Evolutionary conservation across 2,329 filamentous ascomycete genomes (phyloP), one percentile per base, ranked within the genome.

Genomic region (Xylaria sp.): DNA sequence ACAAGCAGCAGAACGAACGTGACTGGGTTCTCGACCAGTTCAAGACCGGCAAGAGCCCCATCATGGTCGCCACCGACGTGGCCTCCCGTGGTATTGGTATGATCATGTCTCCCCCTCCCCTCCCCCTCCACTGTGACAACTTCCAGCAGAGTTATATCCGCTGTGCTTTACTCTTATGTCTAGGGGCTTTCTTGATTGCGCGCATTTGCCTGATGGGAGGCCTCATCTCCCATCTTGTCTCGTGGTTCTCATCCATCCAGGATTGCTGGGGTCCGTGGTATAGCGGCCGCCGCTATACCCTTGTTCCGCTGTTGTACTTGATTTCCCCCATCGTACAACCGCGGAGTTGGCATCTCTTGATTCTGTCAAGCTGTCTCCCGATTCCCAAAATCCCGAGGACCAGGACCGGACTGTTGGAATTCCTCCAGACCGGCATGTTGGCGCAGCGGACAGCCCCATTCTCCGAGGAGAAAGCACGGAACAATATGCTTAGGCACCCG

Each of bases 31-130:
- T 99, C 73, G 95, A 97, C 76, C 93, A 97, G 77, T 99, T 99
- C 87, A 99, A 97, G 87, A 91, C 90, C 63, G 92, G 92, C 79
- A 97, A 97, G 84, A 96, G 92, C 80, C 94, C 94, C 73, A 96
- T 99, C 86, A 96, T 99, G 92, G 94, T 99, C 80, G 94, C 94
- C 79, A 99, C 94, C 65, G 94, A 97, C 73, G 94, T 99, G 79
- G 94, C 94, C 79, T 97, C 94, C 73, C 94, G 94, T 92, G 94
- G 94, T 91, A 97, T 99, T 80, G 94, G 94, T 97, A 95, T 96
- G 92, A 67, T 66, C 62, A 56, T 93, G 89, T 85, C 80, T 82
- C 78, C 78, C 78, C 74, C 76, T 78, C 72, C 74, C 76, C 70
- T 70, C 67, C 69, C 69, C 69, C 63, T 70, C 66, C 68, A 65